Evolutionary conservation across 805 yeast genomes (phyloP).

Genomic region (Tetrapisispora namnaoensis): DNA sequence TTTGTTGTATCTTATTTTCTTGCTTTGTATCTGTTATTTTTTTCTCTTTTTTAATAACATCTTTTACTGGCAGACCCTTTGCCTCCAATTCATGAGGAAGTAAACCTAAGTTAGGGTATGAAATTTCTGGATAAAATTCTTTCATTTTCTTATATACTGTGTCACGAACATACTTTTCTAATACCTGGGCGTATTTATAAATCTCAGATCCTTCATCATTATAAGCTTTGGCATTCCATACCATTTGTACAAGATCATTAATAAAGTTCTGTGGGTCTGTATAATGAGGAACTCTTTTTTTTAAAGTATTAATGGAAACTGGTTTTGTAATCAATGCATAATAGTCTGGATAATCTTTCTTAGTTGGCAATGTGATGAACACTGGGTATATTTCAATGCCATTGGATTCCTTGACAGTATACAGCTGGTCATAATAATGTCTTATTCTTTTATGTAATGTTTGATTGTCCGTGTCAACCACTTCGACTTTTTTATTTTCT

Average conservation of each 20-base stretch:
- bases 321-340: conserved; percentile 71
- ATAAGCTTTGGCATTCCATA: conserved; percentile 84
- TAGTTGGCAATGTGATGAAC: conserved; percentile 45
- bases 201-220: conserved; percentile 62
- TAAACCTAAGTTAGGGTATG: conserved; percentile 51
- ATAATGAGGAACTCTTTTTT: conserved; percentile 51
- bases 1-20: background rate
- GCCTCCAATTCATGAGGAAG: conserved; percentile 41
- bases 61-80: background rate
- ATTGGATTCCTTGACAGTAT: conserved; percentile 20
- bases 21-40: background rate
- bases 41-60: background rate
- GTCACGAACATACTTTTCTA: conserved; percentile 34
- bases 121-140: conserved; percentile 26
- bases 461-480: conserved; percentile 4
- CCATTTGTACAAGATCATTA: conserved; percentile 69
- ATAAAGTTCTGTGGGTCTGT: conserved; percentile 57
- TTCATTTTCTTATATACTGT: conserved; percentile 29
- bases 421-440: conserved; percentile 17
- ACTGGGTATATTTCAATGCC: conserved; percentile 24
- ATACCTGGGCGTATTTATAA: conserved; percentile 53
- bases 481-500: conserved; percentile 4
- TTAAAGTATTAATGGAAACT: conserved; percentile 68
- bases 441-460: conserved; percentile 3
- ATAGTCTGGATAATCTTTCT: conserved; percentile 63